Percentiles rank a stretch among this genome's conserved stretches.
Conservation (phyloP, 177 flowering plant genomes). For the Vitis hybrid region DNA sequence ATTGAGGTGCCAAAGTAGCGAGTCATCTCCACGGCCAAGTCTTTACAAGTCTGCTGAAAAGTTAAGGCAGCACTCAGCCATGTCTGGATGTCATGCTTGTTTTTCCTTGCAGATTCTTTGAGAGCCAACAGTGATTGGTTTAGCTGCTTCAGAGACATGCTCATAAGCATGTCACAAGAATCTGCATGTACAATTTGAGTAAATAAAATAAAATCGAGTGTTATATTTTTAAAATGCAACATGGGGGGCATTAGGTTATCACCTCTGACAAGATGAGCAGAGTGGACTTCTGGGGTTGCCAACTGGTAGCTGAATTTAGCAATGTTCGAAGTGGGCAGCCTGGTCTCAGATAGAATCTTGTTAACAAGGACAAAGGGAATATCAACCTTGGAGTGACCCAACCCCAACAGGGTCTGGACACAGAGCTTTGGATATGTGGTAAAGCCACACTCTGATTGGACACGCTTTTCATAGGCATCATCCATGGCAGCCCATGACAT, state of each 20-base stretch:
- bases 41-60: conserved; percentile 56
- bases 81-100: conserved; percentile 54
- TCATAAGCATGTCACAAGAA: conserved; percentile 37
- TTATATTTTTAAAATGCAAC: too few relatives aligned
- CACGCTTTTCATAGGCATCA: conserved; percentile 2
- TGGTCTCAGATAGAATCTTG: conserved; percentile 34
- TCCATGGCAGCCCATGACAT: conserved; percentile 4
- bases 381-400: conserved; percentile 12
- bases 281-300: conserved; percentile 4
- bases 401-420: conserved; percentile 22
- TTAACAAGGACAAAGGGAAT: conserved; percentile 30
- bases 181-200: conserved; percentile 16
- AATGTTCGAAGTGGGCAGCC: conserved; percentile 11
- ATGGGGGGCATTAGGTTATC: neutral
- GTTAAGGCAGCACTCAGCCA: conserved; percentile 71
- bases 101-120: conserved; percentile 20
- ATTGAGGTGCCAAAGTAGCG: conserved; percentile 5
- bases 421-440: conserved; percentile 42
- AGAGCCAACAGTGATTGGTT: conserved; percentile 46
- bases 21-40: conserved; percentile 17
- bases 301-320: conserved; percentile 12
- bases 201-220: neutral
- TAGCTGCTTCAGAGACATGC: conserved; percentile 42
- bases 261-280: conserved; percentile 13
- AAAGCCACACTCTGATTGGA: conserved; percentile 27